Evolutionary conservation across 345 rosid species (phyloP), one percentile per base, ranked within the genome.

Genomic region (Pistacia atlantica): DNA sequence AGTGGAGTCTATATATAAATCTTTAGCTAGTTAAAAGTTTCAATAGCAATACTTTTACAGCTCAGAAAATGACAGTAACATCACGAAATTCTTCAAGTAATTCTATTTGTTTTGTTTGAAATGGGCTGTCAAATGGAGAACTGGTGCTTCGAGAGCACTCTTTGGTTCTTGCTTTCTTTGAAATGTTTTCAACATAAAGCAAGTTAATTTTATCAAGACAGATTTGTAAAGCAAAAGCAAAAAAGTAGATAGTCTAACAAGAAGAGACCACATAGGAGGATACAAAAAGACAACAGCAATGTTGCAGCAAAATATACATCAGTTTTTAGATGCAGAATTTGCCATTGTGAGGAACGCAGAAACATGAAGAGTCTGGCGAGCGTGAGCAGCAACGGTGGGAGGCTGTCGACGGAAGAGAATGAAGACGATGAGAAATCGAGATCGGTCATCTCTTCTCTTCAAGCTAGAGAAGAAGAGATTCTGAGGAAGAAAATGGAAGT

Each of bases 401-500:
- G 84, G 81, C 69, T 77, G 54, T 78, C 92, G 48, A 75, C 81
- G 70, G 95, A 86, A 22, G 92, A 88, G 58, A 86, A 82, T 13
- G 89, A 82, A 67, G 93, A 86, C 0, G 91, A 83, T 18, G 94
- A 90, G 78, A 73, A 79, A 14, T 83, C 90, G 37, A 88, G 81
- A 71, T 74, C 80, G 56, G 91, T 89, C 25, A 85, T 94, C 7
- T 82, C 96, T 11, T 73, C 84, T 42, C 71, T 91, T 66, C 90
- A 92, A 77, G 93, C 95, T 6, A 76, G 83, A 82, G 98, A 94
- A 83, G 94, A 94, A 71, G 92, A 91, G 90, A 94, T 92, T 33
- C 90, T 88, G 83, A 86, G 86, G 88, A 94, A 86, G 89, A 94
- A 86, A 74, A 81, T 79, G 88, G 87, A 84, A 65, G 91, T 92